These are phyloP conservation scores for Xylaria longipes DNA, from an alignment of 495 filamentous ascomycete species.

Conservation along the genomic window DNA sequence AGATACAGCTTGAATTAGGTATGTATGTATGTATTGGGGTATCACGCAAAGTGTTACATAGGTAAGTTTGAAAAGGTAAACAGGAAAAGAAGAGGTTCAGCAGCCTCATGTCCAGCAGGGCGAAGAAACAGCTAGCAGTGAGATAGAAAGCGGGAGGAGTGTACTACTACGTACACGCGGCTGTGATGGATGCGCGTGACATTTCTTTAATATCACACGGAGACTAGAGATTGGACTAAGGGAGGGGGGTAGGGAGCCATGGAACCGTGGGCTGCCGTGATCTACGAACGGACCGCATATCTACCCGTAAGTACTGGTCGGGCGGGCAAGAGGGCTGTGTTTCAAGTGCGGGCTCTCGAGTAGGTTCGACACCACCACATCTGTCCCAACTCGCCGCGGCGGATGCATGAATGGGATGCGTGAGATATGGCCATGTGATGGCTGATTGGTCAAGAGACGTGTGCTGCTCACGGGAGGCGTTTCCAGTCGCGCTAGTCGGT, in stretches of 20 bases:
- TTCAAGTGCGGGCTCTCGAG: background rate
- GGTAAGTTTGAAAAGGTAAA: background rate
- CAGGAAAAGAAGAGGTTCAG: background rate
- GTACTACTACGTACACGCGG: conserved; percentile 17
- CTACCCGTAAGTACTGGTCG: background rate
- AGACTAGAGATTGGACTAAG: background rate
- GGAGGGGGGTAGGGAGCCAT: background rate
- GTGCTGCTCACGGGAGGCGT: conserved; percentile 3
- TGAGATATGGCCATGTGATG: conserved; percentile 22
- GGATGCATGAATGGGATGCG: conserved; percentile 13
- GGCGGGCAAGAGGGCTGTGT: conserved; percentile 3
- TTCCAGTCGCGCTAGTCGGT: background rate
- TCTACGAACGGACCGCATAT: conserved; percentile 1
- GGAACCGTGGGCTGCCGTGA: background rate
- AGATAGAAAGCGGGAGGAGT: conserved; percentile 24
- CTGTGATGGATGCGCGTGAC: conserved; percentile 31
- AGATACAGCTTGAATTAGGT: background rate
- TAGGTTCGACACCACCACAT: conserved; percentile 1
- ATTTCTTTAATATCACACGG: background rate
- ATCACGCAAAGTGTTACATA: background rate
- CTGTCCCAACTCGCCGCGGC: background rate
- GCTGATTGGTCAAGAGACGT: conserved; percentile 19
- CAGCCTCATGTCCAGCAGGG: conserved; percentile 10
- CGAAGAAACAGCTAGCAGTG: conserved; percentile 22
- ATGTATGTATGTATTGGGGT: background rate